A percentile compares a stretch with the other conserved stretches of the same genome.
Evolutionary conservation across 495 filamentous ascomycete genomes (phyloP).

Genomic region (Filosporella fistucella): DNA sequence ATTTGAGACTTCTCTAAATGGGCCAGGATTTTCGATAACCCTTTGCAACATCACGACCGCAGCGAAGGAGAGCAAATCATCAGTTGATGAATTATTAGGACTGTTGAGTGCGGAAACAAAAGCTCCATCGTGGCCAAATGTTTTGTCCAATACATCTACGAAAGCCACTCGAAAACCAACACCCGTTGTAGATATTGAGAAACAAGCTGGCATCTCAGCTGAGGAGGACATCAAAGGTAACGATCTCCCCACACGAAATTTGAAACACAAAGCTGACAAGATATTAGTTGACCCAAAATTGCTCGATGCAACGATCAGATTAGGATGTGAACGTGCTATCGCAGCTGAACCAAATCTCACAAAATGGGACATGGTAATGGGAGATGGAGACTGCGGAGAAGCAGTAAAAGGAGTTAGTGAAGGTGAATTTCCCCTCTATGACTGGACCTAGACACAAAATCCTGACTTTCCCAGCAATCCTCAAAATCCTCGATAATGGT

Average conservation of each 20-base stretch:
- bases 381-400: slow-evolving; percentile 61
- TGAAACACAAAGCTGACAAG: neutral
- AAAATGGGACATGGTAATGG: slow-evolving; percentile 60
- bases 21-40: slow-evolving; percentile 56
- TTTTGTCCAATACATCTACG: slow-evolving; percentile 16
- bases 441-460: neutral
- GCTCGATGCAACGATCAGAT: slow-evolving; percentile 45
- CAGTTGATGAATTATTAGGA: slow-evolving; percentile 42
- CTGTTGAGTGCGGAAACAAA: slow-evolving; percentile 50
- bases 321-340: slow-evolving; percentile 45
- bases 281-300: slow-evolving; percentile 37
- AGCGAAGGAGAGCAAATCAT: slow-evolving; percentile 37
- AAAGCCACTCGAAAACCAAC: slow-evolving; percentile 2
- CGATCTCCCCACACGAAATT: too few species aligned
- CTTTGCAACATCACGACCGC: slow-evolving; percentile 51
- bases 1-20: slow-evolving; percentile 59
- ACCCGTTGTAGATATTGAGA: slow-evolving; percentile 12
- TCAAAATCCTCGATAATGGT: slow-evolving; percentile 14
- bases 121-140: slow-evolving; percentile 32
- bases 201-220: slow-evolving; percentile 1
- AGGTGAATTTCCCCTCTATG: too few species aligned
- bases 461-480: slow-evolving; percentile 14
- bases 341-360: slow-evolving; percentile 54
- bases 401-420: slow-evolving; percentile 40
- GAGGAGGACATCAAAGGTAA: slow-evolving; percentile 18